phyloP scores from a whole-genome alignment of 352 stramenopile species.

The Pythium brachiatum region DNA sequence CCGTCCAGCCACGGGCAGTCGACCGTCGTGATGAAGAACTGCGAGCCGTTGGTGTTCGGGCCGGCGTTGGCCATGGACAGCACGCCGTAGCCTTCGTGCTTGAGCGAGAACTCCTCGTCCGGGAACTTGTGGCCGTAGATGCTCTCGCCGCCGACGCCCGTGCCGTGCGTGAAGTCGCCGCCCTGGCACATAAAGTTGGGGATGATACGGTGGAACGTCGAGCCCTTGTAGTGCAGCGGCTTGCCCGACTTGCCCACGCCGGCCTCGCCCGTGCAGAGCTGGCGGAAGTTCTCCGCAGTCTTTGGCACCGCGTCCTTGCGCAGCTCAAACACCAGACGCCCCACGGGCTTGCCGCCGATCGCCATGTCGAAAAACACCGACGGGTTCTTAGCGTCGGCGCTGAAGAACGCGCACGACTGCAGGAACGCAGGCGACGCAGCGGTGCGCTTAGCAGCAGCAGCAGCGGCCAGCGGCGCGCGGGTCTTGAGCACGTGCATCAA shows the following conservation, averaged over 20 bases:
- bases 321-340: constrained; percentile 88
- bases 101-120: constrained; percentile 96
- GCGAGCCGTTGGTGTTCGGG: constrained; percentile 96
- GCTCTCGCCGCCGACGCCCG: constrained; percentile 86
- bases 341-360: constrained; percentile 87
- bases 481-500: constrained; percentile 34
- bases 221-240: constrained; percentile 87
- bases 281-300: constrained; percentile 98
- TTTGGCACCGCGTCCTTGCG: constrained; percentile 96
- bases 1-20: constrained; percentile 90
- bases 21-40: constrained; percentile 97
- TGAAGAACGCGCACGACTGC: constrained; percentile 40
- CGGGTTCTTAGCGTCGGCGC: constrained; percentile 72
- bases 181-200: constrained; percentile 96
- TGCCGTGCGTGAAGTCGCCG: constrained; percentile 95
- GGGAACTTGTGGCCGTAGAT: constrained; percentile 95
- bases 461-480: constrained; percentile 20
- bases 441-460: constrained; percentile 17
- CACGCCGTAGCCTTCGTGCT: constrained; percentile 87
- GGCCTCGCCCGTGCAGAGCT: constrained; percentile 97
- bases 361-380: constrained; percentile 97
- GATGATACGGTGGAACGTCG: constrained; percentile 92
- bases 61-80: constrained; percentile 98
- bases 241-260: constrained; percentile 80
- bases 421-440: constrained; percentile 21